These are phyloP conservation scores for Nematodospora anomalae DNA, from an alignment of 1,139 yeast species.

Conservation along the genomic window DNA sequence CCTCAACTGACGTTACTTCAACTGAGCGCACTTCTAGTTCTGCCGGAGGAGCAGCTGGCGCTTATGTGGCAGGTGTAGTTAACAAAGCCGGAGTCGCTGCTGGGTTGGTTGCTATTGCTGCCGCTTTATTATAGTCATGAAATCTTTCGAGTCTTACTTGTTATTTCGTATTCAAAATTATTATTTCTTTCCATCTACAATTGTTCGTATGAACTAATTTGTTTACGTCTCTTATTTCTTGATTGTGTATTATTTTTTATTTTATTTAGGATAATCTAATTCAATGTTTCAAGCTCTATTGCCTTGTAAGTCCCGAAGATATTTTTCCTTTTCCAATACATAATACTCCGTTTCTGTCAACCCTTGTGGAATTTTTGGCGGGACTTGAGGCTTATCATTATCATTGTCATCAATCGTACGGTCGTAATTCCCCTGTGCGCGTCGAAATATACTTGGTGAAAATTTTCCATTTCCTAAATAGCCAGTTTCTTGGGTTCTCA, in stretches of 20 bases:
- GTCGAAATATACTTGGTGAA: conserved; percentile 43
- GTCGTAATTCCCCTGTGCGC: conserved; percentile 14
- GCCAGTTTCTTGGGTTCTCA: conserved; percentile 29
- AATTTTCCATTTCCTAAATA: conserved; percentile 44
- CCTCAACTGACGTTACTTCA: not conserved
- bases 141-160: not conserved
- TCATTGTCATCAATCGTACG: conserved; percentile 20
- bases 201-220: not conserved
- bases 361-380: conserved; percentile 58
- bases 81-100: conserved; percentile 17
- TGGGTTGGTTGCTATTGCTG: conserved; percentile 50
- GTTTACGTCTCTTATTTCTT: conserved; percentile 1
- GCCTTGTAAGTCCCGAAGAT: conserved; percentile 46
- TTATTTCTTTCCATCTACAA: not conserved
- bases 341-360: conserved; percentile 49
- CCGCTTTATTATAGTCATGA: conserved; percentile 30
- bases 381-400: conserved; percentile 41
- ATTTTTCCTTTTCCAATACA: conserved; percentile 42
- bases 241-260: conserved; percentile 4
- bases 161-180: not conserved
- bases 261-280: conserved; percentile 4
- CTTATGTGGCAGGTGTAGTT: conserved; percentile 16
- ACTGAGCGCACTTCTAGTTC: conserved; percentile 1
- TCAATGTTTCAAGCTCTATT: conserved; percentile 22
- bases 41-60: conserved; percentile 12